These are phyloP conservation scores for Lanmaoa pseudosensibilis DNA, from an alignment of 768 basidiomycete genomes.

Conservation along the genomic window DNA sequence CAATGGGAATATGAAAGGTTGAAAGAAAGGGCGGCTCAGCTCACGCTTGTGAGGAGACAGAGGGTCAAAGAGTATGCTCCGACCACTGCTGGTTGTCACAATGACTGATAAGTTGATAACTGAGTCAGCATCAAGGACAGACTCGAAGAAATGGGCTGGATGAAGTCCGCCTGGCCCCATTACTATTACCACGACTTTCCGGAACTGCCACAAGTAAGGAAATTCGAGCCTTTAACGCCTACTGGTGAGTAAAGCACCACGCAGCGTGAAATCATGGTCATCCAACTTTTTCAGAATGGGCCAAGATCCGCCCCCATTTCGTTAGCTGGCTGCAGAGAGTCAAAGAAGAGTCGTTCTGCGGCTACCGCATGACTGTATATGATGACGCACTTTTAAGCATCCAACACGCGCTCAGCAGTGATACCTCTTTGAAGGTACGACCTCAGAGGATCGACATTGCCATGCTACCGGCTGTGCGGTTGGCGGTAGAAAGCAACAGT, in stretches of 20 bases:
- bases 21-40: background rate
- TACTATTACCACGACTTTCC: background rate
- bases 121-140: background rate
- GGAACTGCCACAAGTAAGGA: conserved; percentile 8
- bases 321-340: background rate
- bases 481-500: background rate
- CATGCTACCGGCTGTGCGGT: background rate
- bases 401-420: background rate
- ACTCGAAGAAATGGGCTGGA: background rate
- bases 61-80: conserved; percentile 4
- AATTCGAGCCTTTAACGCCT: background rate
- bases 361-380: too few relatives aligned
- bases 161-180: too few relatives aligned
- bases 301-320: conserved; percentile 1
- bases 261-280: background rate
- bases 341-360: background rate
- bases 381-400: background rate
- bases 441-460: conserved; percentile 6
- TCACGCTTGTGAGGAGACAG: background rate
- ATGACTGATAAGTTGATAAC: conserved; percentile 3
- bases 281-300: conserved; percentile 8
- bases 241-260: conserved; percentile 3
- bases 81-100: background rate
- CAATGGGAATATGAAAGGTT: background rate
- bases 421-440: background rate